These are phyloP conservation scores for Mycena metata DNA, from an alignment of 768 basidiomycete genomes.

Conservation along the genomic window DNA sequence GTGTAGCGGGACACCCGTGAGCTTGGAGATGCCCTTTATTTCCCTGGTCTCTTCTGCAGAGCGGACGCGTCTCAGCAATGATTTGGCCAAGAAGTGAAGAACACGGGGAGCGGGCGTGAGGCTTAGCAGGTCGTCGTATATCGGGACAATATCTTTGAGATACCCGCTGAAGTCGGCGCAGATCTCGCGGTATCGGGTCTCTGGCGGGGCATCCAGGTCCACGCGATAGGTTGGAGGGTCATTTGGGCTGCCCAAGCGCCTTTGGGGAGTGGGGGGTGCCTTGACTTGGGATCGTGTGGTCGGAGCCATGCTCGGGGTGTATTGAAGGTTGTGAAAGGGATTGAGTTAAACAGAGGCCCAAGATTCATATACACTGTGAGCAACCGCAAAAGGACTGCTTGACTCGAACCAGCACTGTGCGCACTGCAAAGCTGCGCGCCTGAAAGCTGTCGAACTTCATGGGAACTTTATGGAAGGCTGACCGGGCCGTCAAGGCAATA, in stretches of 20 bases:
- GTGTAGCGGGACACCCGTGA: constrained; percentile 47
- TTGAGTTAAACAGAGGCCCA: neutral
- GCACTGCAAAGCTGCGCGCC: no score
- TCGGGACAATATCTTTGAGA: constrained; percentile 42
- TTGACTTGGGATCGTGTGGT: constrained; percentile 31
- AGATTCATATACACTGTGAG: no score
- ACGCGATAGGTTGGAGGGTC: constrained; percentile 47
- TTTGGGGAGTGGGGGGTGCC: neutral
- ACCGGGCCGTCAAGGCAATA: neutral
- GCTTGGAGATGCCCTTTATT: constrained; percentile 49
- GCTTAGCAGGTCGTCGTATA: constrained; percentile 48
- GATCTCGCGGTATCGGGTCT: constrained; percentile 47
- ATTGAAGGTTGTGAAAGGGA: neutral
- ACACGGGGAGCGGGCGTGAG: constrained; percentile 44
- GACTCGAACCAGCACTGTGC: constrained; percentile 4
- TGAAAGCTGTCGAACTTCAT: no score
- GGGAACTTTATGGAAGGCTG: no score
- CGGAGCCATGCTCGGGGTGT: constrained; percentile 24
- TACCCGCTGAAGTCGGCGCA: constrained; percentile 47
- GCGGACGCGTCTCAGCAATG: constrained; percentile 46
- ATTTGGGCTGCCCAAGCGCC: constrained; percentile 27
- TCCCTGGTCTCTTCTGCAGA: constrained; percentile 52
- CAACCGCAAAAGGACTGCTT: neutral
- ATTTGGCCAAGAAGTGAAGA: constrained; percentile 43
- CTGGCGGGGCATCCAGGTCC: constrained; percentile 51